These are phyloP conservation scores for Irpex sp. DNA, from an alignment of 1,284 basidiomycete genomes.

Conservation along the genomic window DNA sequence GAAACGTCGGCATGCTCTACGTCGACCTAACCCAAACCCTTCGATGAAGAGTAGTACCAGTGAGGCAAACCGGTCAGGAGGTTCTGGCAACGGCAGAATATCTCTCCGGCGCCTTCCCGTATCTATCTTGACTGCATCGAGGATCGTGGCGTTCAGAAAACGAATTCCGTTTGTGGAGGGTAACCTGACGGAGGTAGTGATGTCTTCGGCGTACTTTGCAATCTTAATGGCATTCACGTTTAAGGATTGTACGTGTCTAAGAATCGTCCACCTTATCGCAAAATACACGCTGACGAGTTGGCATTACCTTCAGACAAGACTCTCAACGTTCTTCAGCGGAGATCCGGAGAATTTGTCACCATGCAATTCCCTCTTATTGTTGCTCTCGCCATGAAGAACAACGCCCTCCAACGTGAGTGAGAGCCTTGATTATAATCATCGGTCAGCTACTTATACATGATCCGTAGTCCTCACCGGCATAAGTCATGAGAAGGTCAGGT, in stretches of 20 bases:
- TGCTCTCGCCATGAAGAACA: slow-evolving; percentile 37
- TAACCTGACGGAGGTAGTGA: slow-evolving; percentile 19
- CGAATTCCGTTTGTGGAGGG: slow-evolving; percentile 20
- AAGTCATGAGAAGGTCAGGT: slow-evolving; percentile 32
- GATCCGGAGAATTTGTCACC: slow-evolving; percentile 30
- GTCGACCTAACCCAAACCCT: not conserved
- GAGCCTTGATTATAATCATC: not conserved
- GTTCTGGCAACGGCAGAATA: not conserved
- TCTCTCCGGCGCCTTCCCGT: slow-evolving; percentile 18
- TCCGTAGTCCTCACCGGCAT: slow-evolving; percentile 33
- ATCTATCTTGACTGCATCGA: slow-evolving; percentile 19
- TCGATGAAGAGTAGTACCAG: not conserved
- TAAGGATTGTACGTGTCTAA: slow-evolving; percentile 18
- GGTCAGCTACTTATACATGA: not conserved
- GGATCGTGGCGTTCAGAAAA: slow-evolving; percentile 23
- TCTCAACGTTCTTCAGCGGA: slow-evolving; percentile 17
- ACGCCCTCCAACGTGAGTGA: slow-evolving; percentile 32
- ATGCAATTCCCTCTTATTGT: slow-evolving; percentile 36
- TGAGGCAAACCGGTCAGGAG: not conserved
- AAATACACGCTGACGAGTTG: too few relatives aligned
- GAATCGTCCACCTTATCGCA: not conserved
- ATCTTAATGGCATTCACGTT: slow-evolving; percentile 24
- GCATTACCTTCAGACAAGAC: not conserved
- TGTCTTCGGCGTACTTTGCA: slow-evolving; percentile 19
- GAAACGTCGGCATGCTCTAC: slow-evolving; percentile 9